Conservation (phyloP, 2,329 filamentous ascomycete genomes). For the Epichloe coenophiala region DNA sequence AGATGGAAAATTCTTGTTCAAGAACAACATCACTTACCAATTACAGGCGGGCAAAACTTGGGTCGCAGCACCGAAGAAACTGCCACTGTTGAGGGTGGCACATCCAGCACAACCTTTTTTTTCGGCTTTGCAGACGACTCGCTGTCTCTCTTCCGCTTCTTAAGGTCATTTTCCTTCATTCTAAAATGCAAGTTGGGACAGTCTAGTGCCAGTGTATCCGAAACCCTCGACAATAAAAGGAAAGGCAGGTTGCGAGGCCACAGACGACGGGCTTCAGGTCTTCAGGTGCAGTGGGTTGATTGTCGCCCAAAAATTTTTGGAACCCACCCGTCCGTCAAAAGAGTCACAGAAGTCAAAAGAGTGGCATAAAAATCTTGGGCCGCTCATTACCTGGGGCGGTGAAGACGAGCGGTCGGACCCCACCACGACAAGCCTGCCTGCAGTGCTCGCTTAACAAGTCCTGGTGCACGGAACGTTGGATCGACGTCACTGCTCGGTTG, state of each 20-base stretch:
- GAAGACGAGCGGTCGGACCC: conserved; percentile 10
- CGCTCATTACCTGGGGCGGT: conserved; percentile 16
- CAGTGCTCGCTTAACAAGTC: conserved; percentile 1
- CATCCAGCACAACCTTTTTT: conserved; percentile 41
- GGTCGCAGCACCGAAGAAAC: conserved; percentile 33
- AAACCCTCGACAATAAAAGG: not conserved
- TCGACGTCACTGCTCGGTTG: conserved; percentile 2
- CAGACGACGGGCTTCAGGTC: not conserved
- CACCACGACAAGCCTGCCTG: conserved; percentile 1
- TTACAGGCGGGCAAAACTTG: conserved; percentile 36
- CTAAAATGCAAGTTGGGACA: not conserved
- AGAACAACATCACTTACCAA: conserved; percentile 25
- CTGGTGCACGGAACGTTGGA: not conserved
- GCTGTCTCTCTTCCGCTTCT: conserved; percentile 41
- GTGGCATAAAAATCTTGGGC: conserved; percentile 13
- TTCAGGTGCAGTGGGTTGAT: conserved; percentile 10
- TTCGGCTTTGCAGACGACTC: conserved; percentile 28
- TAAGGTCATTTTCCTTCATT: conserved; percentile 28
- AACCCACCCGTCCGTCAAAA: conserved; percentile 2
- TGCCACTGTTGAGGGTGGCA: conserved; percentile 25
- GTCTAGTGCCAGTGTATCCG: not conserved
- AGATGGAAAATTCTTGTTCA: too few species aligned
- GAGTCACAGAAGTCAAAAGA: conserved; percentile 4
- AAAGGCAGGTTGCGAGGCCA: not conserved
- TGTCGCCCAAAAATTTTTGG: conserved; percentile 16